These are phyloP conservation scores for Paraphaeosphaeria sporulosa DNA, from an alignment of 2,329 filamentous ascomycete genomes.

Conservation along the genomic window DNA sequence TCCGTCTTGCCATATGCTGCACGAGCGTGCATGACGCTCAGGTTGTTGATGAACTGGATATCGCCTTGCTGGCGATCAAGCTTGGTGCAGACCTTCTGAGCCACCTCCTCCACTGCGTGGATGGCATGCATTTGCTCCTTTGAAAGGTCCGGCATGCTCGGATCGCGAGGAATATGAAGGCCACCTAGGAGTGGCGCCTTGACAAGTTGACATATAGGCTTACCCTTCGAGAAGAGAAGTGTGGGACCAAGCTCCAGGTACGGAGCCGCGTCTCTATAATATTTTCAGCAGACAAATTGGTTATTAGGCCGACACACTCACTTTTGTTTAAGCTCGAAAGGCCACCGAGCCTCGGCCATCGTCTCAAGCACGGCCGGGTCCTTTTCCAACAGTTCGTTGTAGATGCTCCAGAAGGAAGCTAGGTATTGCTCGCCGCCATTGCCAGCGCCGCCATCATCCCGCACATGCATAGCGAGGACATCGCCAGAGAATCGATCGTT, in stretches of 20 bases:
- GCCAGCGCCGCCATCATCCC: slow-evolving; percentile 40
- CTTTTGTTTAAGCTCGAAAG: slow-evolving; percentile 49
- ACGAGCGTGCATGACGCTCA: slow-evolving; percentile 48
- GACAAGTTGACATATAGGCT: slow-evolving; percentile 47
- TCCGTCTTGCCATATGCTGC: slow-evolving; percentile 39
- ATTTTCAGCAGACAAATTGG: background rate
- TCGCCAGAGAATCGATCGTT: slow-evolving; percentile 49
- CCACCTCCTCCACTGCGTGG: slow-evolving; percentile 37
- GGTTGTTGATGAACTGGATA: slow-evolving; percentile 48
- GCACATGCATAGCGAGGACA: slow-evolving; percentile 44
- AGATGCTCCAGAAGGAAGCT: slow-evolving; percentile 45
- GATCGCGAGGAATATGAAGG: slow-evolving; percentile 38
- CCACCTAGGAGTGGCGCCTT: slow-evolving; percentile 48
- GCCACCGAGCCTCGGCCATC: slow-evolving; percentile 44
- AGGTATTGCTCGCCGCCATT: slow-evolving; percentile 45
- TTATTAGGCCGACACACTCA: slow-evolving; percentile 21
- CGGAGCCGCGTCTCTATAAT: slow-evolving; percentile 33
- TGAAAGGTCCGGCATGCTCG: slow-evolving; percentile 40
- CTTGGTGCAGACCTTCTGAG: slow-evolving; percentile 37
- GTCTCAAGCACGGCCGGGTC: slow-evolving; percentile 46
- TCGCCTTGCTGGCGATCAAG: slow-evolving; percentile 47
- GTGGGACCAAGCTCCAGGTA: slow-evolving; percentile 45
- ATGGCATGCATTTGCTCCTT: slow-evolving; percentile 40
- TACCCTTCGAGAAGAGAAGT: slow-evolving; percentile 46
- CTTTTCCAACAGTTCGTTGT: slow-evolving; percentile 43